Evolutionary conservation across 2,329 filamentous ascomycete genomes (phyloP), one percentile per base, ranked within the genome.

Genomic region (Phialophora macrospora): DNA sequence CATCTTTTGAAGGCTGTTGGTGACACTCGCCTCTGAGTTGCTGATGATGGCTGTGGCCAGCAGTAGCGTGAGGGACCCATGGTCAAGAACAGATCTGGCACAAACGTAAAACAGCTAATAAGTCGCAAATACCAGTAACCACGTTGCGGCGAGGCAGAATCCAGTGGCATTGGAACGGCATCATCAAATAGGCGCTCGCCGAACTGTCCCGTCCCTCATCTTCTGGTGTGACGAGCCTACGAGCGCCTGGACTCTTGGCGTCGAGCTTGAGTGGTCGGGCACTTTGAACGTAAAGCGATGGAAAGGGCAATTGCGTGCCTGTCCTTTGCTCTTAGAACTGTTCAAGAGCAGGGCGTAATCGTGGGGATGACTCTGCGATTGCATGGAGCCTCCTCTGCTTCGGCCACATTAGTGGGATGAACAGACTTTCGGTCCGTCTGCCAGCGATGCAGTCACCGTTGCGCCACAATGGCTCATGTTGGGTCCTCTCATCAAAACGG

Each of bases 181-280:
- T 7, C 9, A 26, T 14, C 9, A 46, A 26, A 59, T 14, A 5
- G 46, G 56, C 20, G 14, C 30, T 59, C 44, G 56, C 41, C 56
- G 56, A 49, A 26, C 38, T 49, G 44, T 48, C 30, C 56, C 26
- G 56, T 48, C 44, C 56, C 41, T 49, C 44, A 7, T 6, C 11
- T 48, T 11, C 26, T 8, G 32, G 17, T 48, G 41, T 12, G 48
- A 30, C 24, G n/a, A 14, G 41, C 14, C 20, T 28, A 14, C 20
- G 55, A 49, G 46, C 28, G 26, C 56, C 56, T 59, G 24, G 56
- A 59, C n/a, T 44, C 17, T 59, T 49, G 41, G 14, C 56, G 17
- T 59, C 30, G n/a, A 8, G 38, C 17, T 44, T 28, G 4, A 46
- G 55, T 20, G 5, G 55, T 51, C 55, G 55, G 55, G 38, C 32